Evolutionary conservation across 2,329 filamentous ascomycete genomes (phyloP), one percentile per base, ranked within the genome.

Genomic region (Colletotrichum coccodes): DNA sequence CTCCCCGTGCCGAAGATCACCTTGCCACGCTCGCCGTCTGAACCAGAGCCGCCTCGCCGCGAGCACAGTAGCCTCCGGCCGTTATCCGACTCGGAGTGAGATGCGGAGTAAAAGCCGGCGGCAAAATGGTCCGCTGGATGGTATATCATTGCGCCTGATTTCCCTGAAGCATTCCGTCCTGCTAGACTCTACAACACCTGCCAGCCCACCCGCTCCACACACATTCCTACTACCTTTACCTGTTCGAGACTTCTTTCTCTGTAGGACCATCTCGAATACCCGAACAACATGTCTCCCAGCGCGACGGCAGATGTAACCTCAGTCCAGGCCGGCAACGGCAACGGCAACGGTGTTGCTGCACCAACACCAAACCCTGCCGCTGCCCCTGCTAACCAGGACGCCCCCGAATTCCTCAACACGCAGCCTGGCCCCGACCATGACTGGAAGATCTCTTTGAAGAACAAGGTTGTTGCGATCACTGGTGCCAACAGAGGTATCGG

Each of bases 401-500:
- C 12, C 59, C 12, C 58, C 4, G 64, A 62, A 16, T 75, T 73
- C 62, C 72, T 75, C 46, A 77, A 73, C 72, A 81, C 80, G 2
- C 73, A 78, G 16, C 80, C 79, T 9, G 73, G 73, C 3, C 72
- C 76, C 18, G 71, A 73, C 60, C 79, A 81, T 62, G 75, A 81
- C 75, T 81, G 75, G 75, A 73, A 73, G 60, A 75, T 81, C 57
- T 74, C 75, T 6, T 70, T 81, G 26, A 75, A 76, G 54, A 73
- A 75, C 73, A 81, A 82, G 67, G 77, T 81, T 70, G 80, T 81
- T 60, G 75, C 79, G 28, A 80, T 83, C 71, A 83, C 81, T 4
- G 81, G 81, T 21, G 81, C 81, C 49, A 82, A 82, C 74, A 77
- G 81, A 70, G 79, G 83, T 58, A 84, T 84, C 50, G 83, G 82